Conservation (phyloP, 345 rosid genomes). For the Citrus sp. region DNA sequence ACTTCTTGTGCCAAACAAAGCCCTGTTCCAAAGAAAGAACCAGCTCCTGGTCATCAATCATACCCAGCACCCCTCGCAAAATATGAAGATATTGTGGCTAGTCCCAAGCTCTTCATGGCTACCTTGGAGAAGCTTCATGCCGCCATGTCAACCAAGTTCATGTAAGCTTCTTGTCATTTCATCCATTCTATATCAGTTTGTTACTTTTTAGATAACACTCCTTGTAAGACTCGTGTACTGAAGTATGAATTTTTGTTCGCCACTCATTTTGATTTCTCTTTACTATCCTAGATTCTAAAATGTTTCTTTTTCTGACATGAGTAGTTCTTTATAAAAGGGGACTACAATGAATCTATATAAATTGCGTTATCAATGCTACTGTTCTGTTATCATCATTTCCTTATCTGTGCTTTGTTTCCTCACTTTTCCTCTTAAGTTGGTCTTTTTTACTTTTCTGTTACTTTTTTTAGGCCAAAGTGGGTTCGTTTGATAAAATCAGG, state of each 20-base stretch:
- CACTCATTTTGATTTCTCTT: neutral
- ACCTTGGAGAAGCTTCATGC: slow-evolving; percentile 81
- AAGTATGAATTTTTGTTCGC: neutral
- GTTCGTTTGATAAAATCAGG: neutral
- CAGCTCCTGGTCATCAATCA: slow-evolving; percentile 29
- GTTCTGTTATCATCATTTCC: neutral
- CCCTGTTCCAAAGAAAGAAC: slow-evolving; percentile 45
- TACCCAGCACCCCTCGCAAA: slow-evolving; percentile 62
- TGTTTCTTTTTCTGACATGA: neutral
- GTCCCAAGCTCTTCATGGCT: slow-evolving; percentile 58
- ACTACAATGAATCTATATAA: neutral
- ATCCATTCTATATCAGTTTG: neutral
- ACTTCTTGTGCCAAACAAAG: slow-evolving; percentile 70
- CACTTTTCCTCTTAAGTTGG: neutral
- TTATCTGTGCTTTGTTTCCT: neutral
- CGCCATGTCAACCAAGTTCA: slow-evolving; percentile 82
- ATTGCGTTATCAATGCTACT: neutral
- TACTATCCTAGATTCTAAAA: neutral
- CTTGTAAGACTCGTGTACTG: neutral
- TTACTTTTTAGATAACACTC: neutral
- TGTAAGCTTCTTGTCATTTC: slow-evolving; percentile 41
- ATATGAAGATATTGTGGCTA: slow-evolving; percentile 63
- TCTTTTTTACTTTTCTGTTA: neutral
- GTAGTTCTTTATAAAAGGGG: neutral
- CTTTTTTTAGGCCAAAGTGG: neutral